These are phyloP conservation scores for Hypomyces rosellus DNA, from an alignment of 2,329 filamentous ascomycete species.

Conservation along the genomic window DNA sequence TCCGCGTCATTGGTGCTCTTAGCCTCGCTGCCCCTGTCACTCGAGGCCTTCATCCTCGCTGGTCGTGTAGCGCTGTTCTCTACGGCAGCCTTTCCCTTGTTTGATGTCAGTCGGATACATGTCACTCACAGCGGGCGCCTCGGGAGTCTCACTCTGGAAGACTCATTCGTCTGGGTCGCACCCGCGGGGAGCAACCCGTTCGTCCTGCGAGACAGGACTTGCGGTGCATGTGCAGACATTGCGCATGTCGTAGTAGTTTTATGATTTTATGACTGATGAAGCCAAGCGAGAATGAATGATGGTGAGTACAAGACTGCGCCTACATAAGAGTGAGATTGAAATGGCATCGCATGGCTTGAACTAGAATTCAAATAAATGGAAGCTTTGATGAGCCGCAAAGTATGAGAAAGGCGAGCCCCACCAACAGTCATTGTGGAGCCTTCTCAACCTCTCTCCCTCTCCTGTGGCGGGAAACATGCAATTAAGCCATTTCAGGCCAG, in stretches of 20 bases:
- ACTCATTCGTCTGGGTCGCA: constrained; percentile 21
- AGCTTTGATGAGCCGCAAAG: constrained; percentile 20
- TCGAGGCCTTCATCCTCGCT: constrained; percentile 21
- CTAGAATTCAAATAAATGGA: too few species aligned
- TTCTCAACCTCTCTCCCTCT: too few species aligned
- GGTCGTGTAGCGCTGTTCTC: constrained; percentile 16
- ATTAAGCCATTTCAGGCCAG: constrained; percentile 14
- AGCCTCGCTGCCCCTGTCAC: constrained; percentile 22
- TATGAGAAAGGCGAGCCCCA: constrained; percentile 19
- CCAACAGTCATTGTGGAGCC: constrained; percentile 9
- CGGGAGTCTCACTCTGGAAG: constrained; percentile 22
- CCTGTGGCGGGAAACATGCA: constrained; percentile 20
- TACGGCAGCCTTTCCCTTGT: constrained; percentile 11
- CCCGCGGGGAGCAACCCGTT: constrained; percentile 24
- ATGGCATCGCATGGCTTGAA: too few species aligned
- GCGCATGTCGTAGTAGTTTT: constrained; percentile 24
- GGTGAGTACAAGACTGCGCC: not conserved
- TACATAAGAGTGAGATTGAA: constrained; percentile 11
- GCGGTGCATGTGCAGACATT: constrained; percentile 31
- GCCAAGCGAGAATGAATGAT: too few species aligned
- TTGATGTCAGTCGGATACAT: constrained; percentile 6
- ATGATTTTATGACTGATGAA: not conserved
- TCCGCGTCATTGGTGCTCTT: constrained; percentile 23
- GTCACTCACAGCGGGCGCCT: not conserved
- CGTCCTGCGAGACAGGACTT: constrained; percentile 30